Evolutionary conservation across 2,329 filamentous ascomycete genomes (phyloP).

Genomic region (Beauveria varroae): DNA sequence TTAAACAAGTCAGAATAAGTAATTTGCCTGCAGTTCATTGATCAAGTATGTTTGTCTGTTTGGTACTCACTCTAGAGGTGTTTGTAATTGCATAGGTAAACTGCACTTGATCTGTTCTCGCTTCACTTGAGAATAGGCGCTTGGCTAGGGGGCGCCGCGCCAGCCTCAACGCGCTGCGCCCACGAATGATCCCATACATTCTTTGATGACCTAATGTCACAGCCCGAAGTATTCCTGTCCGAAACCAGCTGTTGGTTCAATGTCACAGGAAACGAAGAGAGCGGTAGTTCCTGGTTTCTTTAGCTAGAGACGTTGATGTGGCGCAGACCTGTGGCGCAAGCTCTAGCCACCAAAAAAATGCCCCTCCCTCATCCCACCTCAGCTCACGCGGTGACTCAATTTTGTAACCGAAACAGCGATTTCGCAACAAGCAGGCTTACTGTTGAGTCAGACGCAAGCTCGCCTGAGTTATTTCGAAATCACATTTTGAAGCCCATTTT

Average conservation of each 20-base stretch:
- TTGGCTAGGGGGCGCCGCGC: neutral
- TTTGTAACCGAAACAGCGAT: conserved; percentile 1
- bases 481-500: conserved; percentile 23
- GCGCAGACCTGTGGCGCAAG: conserved; percentile 10
- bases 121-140: conserved; percentile 1
- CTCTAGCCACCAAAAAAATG: conserved; percentile 10
- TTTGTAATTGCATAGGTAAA: conserved; percentile 10
- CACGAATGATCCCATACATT: neutral
- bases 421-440: neutral
- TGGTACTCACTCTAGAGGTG: neutral
- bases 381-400: conserved; percentile 11
- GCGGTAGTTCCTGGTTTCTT: neutral
- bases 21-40: conserved; percentile 13
- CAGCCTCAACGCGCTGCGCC: neutral
- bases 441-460: conserved; percentile 8
- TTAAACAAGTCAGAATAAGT: neutral
- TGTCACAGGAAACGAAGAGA: neutral
- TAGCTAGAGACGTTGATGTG: neutral
- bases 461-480: neutral
- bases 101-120: conserved; percentile 4
- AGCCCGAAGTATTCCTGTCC: neutral
- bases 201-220: neutral
- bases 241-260: neutral
- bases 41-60: neutral
- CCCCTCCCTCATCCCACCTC: conserved; percentile 14